Conservation (phyloP, 805 yeast species). For the Candida schatavii region DNA sequence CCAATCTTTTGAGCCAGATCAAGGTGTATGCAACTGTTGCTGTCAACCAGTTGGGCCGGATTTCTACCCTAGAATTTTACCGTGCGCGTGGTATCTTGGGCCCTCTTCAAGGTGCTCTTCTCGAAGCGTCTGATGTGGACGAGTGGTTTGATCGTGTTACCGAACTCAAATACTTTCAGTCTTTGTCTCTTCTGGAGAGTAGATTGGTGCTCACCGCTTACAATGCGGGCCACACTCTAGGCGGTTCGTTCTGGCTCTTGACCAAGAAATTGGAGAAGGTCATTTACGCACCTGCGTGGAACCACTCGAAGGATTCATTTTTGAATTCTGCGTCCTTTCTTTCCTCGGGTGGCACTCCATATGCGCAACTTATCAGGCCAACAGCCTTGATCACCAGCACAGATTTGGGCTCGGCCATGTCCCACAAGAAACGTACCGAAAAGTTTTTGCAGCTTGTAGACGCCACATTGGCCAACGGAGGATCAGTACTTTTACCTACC, state of each 20-base stretch:
- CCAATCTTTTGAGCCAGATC: conserved; percentile 54
- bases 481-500: conserved; percentile 81
- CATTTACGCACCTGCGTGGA: conserved; percentile 92
- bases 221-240: conserved; percentile 89
- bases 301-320: conserved; percentile 86
- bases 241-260: conserved; percentile 89
- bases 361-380: conserved; percentile 69
- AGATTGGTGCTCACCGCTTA: conserved; percentile 73
- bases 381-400: conserved; percentile 78
- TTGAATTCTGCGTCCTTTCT: conserved; percentile 46
- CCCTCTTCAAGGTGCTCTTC: conserved; percentile 52
- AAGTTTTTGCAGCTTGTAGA: conserved; percentile 60
- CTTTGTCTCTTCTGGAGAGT: conserved; percentile 60
- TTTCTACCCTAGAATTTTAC: conserved; percentile 81
- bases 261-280: conserved; percentile 72
- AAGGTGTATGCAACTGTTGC: conserved; percentile 91
- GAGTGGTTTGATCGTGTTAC: conserved; percentile 69
- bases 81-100: conserved; percentile 73
- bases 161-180: conserved; percentile 76
- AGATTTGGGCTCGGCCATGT: conserved; percentile 59
- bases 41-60: conserved; percentile 78
- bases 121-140: conserved; percentile 75
- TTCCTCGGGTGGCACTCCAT: conserved; percentile 52
- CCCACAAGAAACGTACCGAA: conserved; percentile 63
- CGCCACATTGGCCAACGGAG: conserved; percentile 68